Evolutionary conservation across 2,329 filamentous ascomycete genomes (phyloP).

Genomic region (Fusarium bulbicola): DNA sequence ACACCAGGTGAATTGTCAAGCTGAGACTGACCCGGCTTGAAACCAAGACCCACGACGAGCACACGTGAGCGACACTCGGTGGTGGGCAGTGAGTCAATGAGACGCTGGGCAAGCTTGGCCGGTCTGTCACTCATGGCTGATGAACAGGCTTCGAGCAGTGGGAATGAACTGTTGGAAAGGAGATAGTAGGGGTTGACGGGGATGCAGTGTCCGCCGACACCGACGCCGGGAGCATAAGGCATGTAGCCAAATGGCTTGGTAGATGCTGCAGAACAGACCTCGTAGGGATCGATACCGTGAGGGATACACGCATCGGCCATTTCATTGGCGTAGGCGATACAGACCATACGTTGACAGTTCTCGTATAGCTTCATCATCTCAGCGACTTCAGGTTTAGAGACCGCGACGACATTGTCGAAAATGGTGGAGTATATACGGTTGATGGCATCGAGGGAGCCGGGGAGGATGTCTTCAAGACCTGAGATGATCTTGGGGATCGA

Average conservation of each 20-base stretch:
- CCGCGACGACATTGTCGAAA: background rate
- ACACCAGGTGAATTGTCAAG: background rate
- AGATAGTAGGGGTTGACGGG: background rate
- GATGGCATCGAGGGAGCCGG: background rate
- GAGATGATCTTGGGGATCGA: background rate
- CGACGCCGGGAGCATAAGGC: background rate
- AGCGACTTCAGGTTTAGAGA: background rate
- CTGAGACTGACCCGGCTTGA: background rate
- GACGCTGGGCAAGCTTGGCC: background rate
- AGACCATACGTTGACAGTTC: background rate
- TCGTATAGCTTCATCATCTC: conserved; percentile 1
- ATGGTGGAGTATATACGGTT: background rate
- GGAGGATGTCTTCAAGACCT: background rate
- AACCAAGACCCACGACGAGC: background rate
- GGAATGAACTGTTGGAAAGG: background rate
- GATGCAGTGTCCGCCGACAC: background rate
- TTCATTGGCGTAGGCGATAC: background rate
- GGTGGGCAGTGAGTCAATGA: background rate
- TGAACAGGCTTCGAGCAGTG: background rate
- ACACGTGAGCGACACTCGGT: background rate
- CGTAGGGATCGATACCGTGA: background rate
- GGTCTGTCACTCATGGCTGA: background rate
- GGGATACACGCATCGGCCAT: background rate
- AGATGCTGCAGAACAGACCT: background rate
- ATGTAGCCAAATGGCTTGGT: background rate